Percentiles rank a stretch among this genome's conserved stretches.
Conservation (phyloP, 2,329 filamentous ascomycete genomes). For the Dactylonectria macrodidyma region DNA sequence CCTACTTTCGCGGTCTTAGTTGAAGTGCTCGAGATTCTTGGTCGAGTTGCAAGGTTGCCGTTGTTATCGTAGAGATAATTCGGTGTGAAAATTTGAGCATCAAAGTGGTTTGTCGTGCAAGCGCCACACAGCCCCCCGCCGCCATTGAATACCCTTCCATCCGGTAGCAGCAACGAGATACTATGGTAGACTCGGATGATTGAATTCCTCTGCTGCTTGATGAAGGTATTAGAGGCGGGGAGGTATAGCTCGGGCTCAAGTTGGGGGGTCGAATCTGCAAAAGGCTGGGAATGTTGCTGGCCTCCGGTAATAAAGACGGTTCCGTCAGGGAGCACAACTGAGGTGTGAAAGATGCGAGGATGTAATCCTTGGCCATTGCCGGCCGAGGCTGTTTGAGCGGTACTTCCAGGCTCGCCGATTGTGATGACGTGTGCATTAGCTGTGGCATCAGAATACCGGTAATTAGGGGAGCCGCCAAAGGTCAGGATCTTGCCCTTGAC, state of each 20-base stretch:
- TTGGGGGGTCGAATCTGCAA: conserved; percentile 24
- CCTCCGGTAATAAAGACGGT: conserved; percentile 64
- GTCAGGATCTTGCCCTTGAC: conserved; percentile 70
- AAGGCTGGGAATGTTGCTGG: conserved; percentile 21
- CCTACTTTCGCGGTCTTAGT: conserved; percentile 18
- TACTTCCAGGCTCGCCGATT: conserved; percentile 44
- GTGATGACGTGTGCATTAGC: conserved; percentile 65
- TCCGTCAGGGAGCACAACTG: conserved; percentile 65
- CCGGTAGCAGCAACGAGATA: conserved; percentile 20
- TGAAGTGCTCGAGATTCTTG: conserved; percentile 29
- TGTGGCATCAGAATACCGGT: conserved; percentile 59
- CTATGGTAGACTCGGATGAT: conserved; percentile 37
- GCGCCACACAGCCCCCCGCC: conserved; percentile 34
- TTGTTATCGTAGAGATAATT: conserved; percentile 32
- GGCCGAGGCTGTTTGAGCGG: too few species aligned
- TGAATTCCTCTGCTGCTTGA: conserved; percentile 27
- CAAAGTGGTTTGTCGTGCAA: conserved; percentile 37
- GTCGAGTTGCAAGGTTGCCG: conserved; percentile 23
- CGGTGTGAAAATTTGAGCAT: conserved; percentile 38
- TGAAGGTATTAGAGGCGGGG: conserved; percentile 24
- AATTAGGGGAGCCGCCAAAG: conserved; percentile 63
- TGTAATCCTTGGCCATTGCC: neutral
- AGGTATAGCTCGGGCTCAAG: conserved; percentile 33
- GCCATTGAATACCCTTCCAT: conserved; percentile 36
- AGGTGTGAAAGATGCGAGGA: conserved; percentile 60